Base-by-base conservation (phyloP, 1,139 yeast species). In the Debaryomycetaceae sp. region DNA sequence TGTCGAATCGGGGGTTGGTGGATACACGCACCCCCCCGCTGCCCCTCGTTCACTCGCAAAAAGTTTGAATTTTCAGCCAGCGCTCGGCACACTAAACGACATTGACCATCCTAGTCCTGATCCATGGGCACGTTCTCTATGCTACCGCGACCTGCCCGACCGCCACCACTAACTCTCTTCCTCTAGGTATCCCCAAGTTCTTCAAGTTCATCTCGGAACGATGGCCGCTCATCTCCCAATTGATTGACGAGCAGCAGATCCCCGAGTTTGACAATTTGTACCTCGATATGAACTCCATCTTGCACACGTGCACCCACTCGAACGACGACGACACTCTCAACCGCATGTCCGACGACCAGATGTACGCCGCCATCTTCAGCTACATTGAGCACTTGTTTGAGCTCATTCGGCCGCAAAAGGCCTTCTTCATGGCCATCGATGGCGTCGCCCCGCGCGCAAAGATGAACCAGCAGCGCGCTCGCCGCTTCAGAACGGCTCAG, bases 361-460 rank as follows among this genome's bases (percentile, higher is more conserved):
- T 87, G 71, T 90, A 75, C 55, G 77, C 86, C 14, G 80, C 92
- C n/a, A 86, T 92, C 29, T 90, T 87, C 61, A 80, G 82, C 29
- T 92, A 92, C 47, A 87, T 90, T 38, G 98, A 92, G 51, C 97
- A 90, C 55, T 62, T 92, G 37, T 90, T 92, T 47, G 78, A 77
- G 37, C 74, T 85, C 23, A 86, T 90, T 41, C 76, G 77, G 47
- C 99, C 99, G 5, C 68, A 81, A 44, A 72, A 85, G 49, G 73
- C 82, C 20, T 83, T 92, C 44, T 87, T 81, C 53, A 87, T 92
- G 94, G 98, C 99, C 4, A 86, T 92, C 37, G 99, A 92, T 58
- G 99, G 99, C 41, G 99, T 92, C 29, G 98, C 98, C 0, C 99
- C 99, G 29, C 69, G 99, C 47, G 99, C 99, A 16, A 92, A 92